Evolutionary conservation across 2,329 filamentous ascomycete genomes (phyloP), one percentile per base, ranked within the genome.

Genomic region (Ophiostoma piceae): DNA sequence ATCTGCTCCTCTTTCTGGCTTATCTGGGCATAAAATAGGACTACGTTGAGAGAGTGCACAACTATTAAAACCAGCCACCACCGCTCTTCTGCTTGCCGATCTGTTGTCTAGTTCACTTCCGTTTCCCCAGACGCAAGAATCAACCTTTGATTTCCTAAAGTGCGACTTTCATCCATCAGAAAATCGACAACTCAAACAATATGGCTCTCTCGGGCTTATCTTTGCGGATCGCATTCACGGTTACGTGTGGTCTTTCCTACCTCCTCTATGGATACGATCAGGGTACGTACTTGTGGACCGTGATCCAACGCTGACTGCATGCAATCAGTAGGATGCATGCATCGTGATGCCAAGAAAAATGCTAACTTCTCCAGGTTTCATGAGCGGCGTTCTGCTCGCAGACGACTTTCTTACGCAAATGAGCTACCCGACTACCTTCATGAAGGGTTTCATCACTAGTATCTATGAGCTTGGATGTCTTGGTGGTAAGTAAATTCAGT

Each of bases 231-330:
- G 66, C 66, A 41, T 67, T 67, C 43, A 67, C 66, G 41, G 29
- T 67, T 41, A 67, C 66, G 41, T 67, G 66, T 29, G 66, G 66
- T 16, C 66, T 67, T 47, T 67, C 66, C 11, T 67, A 67, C 39
- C 66, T 84, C 69, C 84, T 84, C 74, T 85, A 84, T 71, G 82
- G 80, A 37, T 81, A 81, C 68, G 79, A 80, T 67, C 79, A 80
- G 74, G 77, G 77, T 79, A 47, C 41, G 67, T 43, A 29, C 35
- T 37, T 37, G 19, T 12, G 14, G 47, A 29, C 14, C 22, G 22
- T 37, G 4, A 8, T 4, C 9, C 12, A 5, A 41, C 54, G 12
- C 51, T 68, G 47, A 51, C 47, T 51, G n/a, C 47, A 51, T 51
- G 47, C 39, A 9, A 41, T 51, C 43, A 6, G 47, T 51, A n/a